Conservation (phyloP, 768 basidiomycete species). For the Kwoniella dejecticola region DNA sequence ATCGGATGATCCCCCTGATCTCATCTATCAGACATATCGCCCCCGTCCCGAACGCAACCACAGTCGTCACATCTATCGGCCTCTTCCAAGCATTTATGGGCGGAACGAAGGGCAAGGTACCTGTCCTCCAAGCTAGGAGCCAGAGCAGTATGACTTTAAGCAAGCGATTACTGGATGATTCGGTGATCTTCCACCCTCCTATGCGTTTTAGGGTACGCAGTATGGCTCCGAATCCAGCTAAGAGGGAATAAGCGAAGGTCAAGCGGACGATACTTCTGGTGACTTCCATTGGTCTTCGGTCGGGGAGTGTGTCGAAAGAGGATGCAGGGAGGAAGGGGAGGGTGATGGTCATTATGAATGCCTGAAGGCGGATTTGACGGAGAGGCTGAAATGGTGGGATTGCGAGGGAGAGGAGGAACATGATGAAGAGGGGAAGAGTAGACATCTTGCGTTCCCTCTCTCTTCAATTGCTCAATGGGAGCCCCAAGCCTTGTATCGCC, state of each 20-base stretch:
- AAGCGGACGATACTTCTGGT: slow-evolving; percentile 2
- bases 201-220: background rate
- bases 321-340: background rate
- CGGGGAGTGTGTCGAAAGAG: background rate
- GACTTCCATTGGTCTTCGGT: slow-evolving; percentile 1
- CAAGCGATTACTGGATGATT: background rate
- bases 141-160: background rate
- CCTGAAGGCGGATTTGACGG: background rate
- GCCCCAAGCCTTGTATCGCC: no score
- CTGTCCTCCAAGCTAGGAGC: slow-evolving; percentile 1
- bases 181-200: background rate
- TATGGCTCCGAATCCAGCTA: slow-evolving; percentile 1
- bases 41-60: background rate
- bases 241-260: slow-evolving; percentile 1
- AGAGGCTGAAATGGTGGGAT: background rate
- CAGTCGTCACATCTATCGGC: slow-evolving; percentile 5
- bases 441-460: no score
- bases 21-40: slow-evolving; percentile 1
- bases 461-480: no score
- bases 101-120: slow-evolving; percentile 1
- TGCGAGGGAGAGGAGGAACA: background rate
- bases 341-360: slow-evolving; percentile 8
- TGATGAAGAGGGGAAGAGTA: background rate
- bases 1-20: background rate
- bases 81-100: background rate